Evolutionary conservation across 2,329 filamentous ascomycete genomes (phyloP).

Genomic region (Paraphaeosphaeria sporulosa): DNA sequence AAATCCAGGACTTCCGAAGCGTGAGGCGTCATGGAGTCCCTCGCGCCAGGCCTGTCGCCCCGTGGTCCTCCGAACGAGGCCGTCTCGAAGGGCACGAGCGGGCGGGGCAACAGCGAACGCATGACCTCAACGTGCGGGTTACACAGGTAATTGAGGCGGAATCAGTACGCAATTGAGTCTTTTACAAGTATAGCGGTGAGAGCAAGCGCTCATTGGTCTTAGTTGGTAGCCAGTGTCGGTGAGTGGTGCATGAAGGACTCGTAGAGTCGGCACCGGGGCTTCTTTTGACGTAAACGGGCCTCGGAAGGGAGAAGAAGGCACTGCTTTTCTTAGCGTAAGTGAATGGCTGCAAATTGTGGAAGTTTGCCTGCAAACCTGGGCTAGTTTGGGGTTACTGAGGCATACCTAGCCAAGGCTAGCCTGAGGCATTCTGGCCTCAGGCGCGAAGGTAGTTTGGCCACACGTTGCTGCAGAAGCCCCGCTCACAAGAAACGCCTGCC

Average conservation of each 20-base stretch:
- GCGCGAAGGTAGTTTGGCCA: not conserved
- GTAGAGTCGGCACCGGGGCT: not conserved
- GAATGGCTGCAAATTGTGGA: not conserved
- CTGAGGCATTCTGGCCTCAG: not conserved
- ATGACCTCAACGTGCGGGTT: slow-evolving; percentile 1
- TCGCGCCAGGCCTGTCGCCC: slow-evolving; percentile 7
- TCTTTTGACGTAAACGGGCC: not conserved
- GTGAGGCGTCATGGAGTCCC: slow-evolving; percentile 1
- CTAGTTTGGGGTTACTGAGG: slow-evolving; percentile 2
- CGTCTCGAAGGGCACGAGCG: slow-evolving; percentile 3
- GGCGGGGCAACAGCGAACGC: slow-evolving; percentile 1
- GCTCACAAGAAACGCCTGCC: too few species aligned
- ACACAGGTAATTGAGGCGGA: not conserved
- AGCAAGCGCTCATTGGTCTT: not conserved
- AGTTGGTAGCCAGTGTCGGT: not conserved
- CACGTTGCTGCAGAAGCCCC: not conserved
- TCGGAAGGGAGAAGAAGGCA: not conserved
- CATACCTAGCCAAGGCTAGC: not conserved
- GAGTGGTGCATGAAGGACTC: not conserved
- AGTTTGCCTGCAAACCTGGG: not conserved
- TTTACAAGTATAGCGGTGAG: not conserved
- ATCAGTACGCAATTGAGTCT: not conserved
- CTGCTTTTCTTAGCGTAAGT: not conserved
- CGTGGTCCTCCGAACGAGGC: slow-evolving; percentile 9
- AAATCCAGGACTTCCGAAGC: not conserved